These are phyloP conservation scores for Saccharomycopsis schoenii DNA, from an alignment of 805 yeast species.

Conservation along the genomic window DNA sequence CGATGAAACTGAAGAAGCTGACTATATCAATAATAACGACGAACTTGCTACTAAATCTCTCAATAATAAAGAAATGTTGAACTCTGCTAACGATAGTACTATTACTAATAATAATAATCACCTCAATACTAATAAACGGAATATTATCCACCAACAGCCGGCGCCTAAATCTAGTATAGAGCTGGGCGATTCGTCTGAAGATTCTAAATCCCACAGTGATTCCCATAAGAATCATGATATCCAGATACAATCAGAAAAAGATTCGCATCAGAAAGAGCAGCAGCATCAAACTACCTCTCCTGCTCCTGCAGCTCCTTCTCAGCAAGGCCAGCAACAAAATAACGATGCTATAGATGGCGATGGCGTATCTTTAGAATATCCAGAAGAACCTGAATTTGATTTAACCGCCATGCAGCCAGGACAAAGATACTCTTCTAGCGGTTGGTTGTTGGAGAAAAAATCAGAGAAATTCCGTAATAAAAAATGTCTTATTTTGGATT, in stretches of 20 bases:
- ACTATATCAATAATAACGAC: conserved; percentile 4
- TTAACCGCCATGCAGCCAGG: conserved; percentile 60
- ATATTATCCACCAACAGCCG: conserved; percentile 2
- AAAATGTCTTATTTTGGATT: conserved; percentile 82
- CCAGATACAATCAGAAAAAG: not conserved
- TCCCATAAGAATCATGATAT: not conserved
- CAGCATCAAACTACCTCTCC: not conserved
- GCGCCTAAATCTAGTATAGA: not conserved
- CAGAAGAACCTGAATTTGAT: conserved; percentile 31
- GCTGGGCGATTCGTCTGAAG: not conserved
- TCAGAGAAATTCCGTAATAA: conserved; percentile 42
- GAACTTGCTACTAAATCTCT: conserved; percentile 1
- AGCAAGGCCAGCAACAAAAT: not conserved
- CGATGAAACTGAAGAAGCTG: conserved; percentile 12
- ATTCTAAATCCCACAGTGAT: not conserved
- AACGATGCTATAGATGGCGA: not conserved
- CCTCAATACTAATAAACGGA: not conserved
- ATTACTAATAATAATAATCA: too few species aligned
- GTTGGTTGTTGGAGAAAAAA: conserved; percentile 54
- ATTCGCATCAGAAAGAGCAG: not conserved
- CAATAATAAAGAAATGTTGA: conserved; percentile 3
- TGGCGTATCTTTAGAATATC: not conserved
- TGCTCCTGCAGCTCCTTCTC: not conserved
- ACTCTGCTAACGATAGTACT: not conserved
- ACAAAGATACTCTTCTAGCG: conserved; percentile 57